Base-by-base conservation (phyloP, 73 alveolate species). In the Stentor roeselii region DNA sequence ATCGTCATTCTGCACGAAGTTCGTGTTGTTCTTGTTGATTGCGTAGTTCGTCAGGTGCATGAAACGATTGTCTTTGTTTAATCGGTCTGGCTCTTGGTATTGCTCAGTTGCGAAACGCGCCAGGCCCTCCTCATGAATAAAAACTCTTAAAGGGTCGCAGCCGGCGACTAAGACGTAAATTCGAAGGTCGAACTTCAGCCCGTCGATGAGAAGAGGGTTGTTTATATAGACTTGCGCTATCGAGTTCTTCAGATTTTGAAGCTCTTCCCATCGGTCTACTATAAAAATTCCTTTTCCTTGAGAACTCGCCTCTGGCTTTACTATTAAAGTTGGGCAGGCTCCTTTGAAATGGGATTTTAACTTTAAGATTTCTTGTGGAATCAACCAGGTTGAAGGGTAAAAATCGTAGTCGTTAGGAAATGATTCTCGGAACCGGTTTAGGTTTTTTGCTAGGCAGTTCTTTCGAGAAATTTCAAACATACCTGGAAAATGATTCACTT, bases 401-500 rank as follows among this genome's bases (percentile, higher is more conserved):
- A 76, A 92, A 60, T 92, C 82, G 76, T 82, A 92, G 30, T 61
- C 90, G 58, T 90, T 86, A 35, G 97, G 92, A 50, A 80, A 87
- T 41, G 82, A 78, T 84, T 80, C 90, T 76, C 86, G 86, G 83
- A 60, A 92, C 36, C 85, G 3, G 76, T 84, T 92, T 75, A 75
- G 83, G 89, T 92, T 93, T 40, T 83, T 89, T 61, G 88, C 91
- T 78, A 92, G 84, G 84, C 90, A 90, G 86, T 90, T 93, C 86
- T 92, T 92, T 41, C 95, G 76, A 35, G 94, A 88, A 59, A 92
- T 78, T 78, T 92, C 91, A 76, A 90, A 92, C 83, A 93, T 92
- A 30, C 95, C 91, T 32, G 92, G 93, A 60, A 92, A 92, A 86
- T 92, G 97, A 83, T 92, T 92, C 75, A 89, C 92, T 67, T 91